Evolutionary conservation across 2,329 filamentous ascomycete genomes (phyloP), one percentile per base, ranked within the genome.

Genomic region (Pseudovirgaria hyperparasitica): DNA sequence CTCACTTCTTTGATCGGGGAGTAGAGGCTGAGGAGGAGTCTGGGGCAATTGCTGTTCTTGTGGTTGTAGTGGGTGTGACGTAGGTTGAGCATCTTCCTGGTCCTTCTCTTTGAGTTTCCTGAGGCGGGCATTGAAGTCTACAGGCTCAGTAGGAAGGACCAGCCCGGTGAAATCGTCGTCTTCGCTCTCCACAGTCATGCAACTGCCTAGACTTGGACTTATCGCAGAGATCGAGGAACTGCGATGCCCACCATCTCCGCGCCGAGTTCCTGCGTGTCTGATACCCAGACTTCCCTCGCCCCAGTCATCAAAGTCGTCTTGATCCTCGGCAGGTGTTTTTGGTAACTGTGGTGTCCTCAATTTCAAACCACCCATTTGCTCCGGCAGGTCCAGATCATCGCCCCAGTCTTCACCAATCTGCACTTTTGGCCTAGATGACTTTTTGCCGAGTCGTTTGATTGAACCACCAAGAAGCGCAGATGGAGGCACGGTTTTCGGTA

Each of bases 91-190:
- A 19, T 34, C 16, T 16, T 38, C 31, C 12, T 39, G 35, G 26
- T 63, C 58, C 12, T 55, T 50, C 26, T 61, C 70, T 44, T 79
- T 73, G 34, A 80, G 69, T 45, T 74, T 76, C 42, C 78, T 76
- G 22, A 96, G 61, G 27, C 84, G 75, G 37, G 84, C 76, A 21
- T 72, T 70, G 43, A 96, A 80, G 52, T 93, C 76, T 27, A 98
- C 63, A 12, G 82, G 82, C 1, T 85, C 86, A 28, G 70, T 67
- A 0, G 90, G 90, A 11, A 96, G 64, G 12, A 93, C 63, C 9
- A 98, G 66, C n/a, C 87, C 87, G 34, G 90, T 82, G 33, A 96
- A 70, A 5, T 81, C 79, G 52, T 96, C 87, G 40, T 93, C 86
- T 47, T 94, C 87, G 46, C 86, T 96, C 58, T 94, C 90, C 7